Evolutionary conservation across 73 alveolate genomes (phyloP).

Genomic region (Paramecium biaurelia): DNA sequence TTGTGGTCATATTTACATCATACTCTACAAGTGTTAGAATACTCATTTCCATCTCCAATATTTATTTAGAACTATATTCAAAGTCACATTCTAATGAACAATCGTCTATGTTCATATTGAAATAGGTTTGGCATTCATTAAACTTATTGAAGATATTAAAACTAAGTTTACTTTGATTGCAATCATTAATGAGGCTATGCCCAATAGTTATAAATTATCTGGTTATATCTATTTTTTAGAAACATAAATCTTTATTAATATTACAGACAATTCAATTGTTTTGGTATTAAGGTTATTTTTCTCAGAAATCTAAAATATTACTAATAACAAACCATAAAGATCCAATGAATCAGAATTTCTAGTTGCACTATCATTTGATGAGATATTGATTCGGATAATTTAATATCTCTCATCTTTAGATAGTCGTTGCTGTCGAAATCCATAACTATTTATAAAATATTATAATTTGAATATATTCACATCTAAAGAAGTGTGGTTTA

Average conservation of each 20-base stretch:
- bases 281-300: background rate
- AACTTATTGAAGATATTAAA: background rate
- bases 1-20: conserved; percentile 1
- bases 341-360: conserved; percentile 11
- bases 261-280: background rate
- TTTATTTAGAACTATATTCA: background rate
- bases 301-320: background rate
- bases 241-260: background rate
- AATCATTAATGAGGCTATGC: background rate
- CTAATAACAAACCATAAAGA: background rate
- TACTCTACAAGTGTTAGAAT: background rate
- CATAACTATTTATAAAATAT: background rate
- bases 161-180: background rate
- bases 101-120: background rate
- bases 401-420: background rate
- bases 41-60: conserved; percentile 25
- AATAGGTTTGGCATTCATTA: background rate
- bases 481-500: background rate
- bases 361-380: background rate
- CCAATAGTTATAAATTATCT: background rate
- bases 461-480: background rate
- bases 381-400: background rate
- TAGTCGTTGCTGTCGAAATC: background rate
- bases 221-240: background rate
- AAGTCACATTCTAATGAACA: background rate